Conservation (phyloP, 176 grass and related monocot species). For the Aegilops longissima region DNA sequence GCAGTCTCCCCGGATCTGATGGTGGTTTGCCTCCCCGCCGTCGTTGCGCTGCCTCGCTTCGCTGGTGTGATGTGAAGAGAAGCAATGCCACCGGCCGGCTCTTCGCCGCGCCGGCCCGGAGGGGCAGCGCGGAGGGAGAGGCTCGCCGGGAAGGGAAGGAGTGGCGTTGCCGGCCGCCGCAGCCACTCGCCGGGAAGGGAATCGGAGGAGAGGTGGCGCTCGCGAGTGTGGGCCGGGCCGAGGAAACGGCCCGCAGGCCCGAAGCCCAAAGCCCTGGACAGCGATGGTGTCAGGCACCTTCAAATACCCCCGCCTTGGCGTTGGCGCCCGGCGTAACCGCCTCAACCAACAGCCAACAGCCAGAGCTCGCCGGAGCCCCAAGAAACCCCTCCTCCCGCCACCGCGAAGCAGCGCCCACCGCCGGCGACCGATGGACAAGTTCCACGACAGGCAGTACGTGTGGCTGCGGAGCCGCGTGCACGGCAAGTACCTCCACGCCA, state of each 20-base stretch:
- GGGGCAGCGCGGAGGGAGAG: background rate
- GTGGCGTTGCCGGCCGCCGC: background rate
- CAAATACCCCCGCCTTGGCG: background rate
- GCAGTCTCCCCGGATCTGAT: background rate
- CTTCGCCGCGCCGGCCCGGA: background rate
- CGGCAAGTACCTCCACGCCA: conserved; percentile 19
- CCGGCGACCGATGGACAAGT: conserved; percentile 13
- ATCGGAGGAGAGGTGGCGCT: background rate
- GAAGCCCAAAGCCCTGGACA: background rate
- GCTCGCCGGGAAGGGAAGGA: background rate
- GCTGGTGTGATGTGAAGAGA: background rate
- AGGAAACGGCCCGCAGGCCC: background rate
- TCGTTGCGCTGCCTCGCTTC: background rate
- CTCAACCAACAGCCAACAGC: background rate
- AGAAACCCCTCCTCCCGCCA: background rate
- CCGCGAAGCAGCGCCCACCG: background rate
- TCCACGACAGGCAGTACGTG: conserved; percentile 7
- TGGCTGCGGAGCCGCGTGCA: conserved; percentile 19
- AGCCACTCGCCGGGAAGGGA: too few relatives aligned
- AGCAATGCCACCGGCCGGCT: background rate
- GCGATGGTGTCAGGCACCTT: background rate
- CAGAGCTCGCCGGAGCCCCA: background rate
- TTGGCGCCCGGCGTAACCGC: background rate
- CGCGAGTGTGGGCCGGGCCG: background rate
- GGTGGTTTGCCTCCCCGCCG: background rate